Conservation (phyloP, 257 asterid species). For the Eustoma russellianum region DNA sequence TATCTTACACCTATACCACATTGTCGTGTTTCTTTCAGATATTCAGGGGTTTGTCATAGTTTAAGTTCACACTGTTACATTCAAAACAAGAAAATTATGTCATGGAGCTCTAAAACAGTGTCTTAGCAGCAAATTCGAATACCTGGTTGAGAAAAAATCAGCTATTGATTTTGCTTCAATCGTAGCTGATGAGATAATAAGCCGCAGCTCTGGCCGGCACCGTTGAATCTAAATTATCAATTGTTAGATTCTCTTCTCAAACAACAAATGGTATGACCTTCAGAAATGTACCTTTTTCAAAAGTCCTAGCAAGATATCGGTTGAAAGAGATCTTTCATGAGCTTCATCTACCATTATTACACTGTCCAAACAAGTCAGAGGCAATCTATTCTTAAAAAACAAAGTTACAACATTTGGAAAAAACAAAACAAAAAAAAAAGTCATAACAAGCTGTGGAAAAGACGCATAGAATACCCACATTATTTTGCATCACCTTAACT, state of each 20-base stretch:
- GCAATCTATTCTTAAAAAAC: neutral
- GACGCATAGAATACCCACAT: too few relatives aligned
- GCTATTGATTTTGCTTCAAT: slow-evolving; percentile 94
- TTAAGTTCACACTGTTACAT: too few relatives aligned
- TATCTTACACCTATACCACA: too few relatives aligned
- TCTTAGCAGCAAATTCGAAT: slow-evolving; percentile 11
- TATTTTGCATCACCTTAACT: too few relatives aligned
- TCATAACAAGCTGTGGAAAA: too few relatives aligned
- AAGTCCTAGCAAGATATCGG: slow-evolving; percentile 89
- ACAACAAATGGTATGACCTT: neutral
- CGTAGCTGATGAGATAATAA: slow-evolving; percentile 90
- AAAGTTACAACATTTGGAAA: too few relatives aligned
- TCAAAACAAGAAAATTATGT: too few relatives aligned
- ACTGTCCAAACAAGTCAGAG: slow-evolving; percentile 23
- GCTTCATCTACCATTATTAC: slow-evolving; percentile 99
- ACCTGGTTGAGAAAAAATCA: slow-evolving; percentile 72
- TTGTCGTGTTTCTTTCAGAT: too few relatives aligned
- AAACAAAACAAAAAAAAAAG: too few relatives aligned
- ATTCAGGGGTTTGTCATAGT: too few relatives aligned
- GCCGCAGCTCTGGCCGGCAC: slow-evolving; percentile 81
- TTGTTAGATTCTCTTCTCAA: slow-evolving; percentile 5
- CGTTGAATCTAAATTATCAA: slow-evolving; percentile 51
- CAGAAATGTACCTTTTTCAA: slow-evolving; percentile 65
- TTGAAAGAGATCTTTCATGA: slow-evolving; percentile 90
- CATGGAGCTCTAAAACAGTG: neutral